These are phyloP conservation scores for Casuarina equisetifolia DNA, from an alignment of 306 rosid species.

Conservation along the genomic window DNA sequence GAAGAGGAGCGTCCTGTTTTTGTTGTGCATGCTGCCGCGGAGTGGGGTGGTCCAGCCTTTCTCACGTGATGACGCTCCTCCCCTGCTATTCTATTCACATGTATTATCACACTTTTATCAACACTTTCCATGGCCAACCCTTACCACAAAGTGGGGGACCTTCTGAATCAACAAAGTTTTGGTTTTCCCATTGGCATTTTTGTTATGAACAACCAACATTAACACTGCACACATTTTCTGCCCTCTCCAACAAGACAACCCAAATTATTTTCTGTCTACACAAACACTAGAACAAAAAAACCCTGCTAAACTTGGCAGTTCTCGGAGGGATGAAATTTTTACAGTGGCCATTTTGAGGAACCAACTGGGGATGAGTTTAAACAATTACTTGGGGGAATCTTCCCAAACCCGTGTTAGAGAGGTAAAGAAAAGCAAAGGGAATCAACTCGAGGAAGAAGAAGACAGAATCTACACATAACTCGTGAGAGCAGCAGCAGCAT, in stretches of 20 bases:
- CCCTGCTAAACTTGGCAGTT: background rate
- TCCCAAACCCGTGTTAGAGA: background rate
- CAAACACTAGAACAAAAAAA: background rate
- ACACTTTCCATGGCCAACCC: constrained; percentile 7
- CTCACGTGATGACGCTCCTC: constrained; percentile 98
- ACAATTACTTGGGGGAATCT: background rate
- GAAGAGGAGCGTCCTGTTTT: constrained; percentile 58
- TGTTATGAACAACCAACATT: background rate
- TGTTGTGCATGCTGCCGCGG: constrained; percentile 28
- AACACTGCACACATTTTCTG: background rate
- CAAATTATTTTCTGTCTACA: background rate
- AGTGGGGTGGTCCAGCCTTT: constrained; percentile 78
- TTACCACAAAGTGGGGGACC: background rate
- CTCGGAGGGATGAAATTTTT: background rate
- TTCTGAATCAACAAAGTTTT: background rate
- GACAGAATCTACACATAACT: background rate
- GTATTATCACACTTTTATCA: constrained; percentile 62
- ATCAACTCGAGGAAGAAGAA: background rate
- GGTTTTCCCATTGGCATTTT: constrained; percentile 6
- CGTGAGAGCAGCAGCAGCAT: constrained; percentile 4
- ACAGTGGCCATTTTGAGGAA: background rate
- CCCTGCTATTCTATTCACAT: constrained; percentile 73
- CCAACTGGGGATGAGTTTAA: background rate
- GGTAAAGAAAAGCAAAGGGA: background rate
- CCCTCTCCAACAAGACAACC: background rate